Evolutionary conservation across 2,329 filamentous ascomycete genomes (phyloP), one percentile per base, ranked within the genome.

Genomic region (Aspergillus quadrilineatus): DNA sequence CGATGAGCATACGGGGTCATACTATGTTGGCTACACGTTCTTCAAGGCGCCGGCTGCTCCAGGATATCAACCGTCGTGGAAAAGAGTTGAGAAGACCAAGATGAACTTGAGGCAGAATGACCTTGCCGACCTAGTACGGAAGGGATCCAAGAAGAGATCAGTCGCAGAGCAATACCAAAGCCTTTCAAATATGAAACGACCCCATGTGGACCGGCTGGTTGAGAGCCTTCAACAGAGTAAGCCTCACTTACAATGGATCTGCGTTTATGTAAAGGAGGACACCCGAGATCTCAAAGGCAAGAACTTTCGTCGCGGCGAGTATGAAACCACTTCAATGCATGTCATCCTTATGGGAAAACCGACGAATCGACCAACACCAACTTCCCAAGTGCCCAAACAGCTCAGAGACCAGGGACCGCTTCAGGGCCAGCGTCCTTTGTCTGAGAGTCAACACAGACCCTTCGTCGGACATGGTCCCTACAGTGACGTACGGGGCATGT

Each of bases 131-230:
- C 59, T 71, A 45, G 67, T 72, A 14, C 65, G 69, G 43, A 71
- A 65, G 39, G 64, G 64, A 45, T 65, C 66, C 26, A 70, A 66
- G 44, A 69, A 69, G 32, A 45, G 55, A 7, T 58, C 68, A 1
- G 60, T 65, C 8, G 59, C 63, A 3, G 63, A 70, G 36, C 67
- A 72, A 45, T 74, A 72, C 42, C 63, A 66, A 22, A 60, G 34
- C 1, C 54, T 77, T 3, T 65, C 66, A 1, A 60, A 61, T 14
- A 45, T 60, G 26, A 72, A 69, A 36, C 68, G 69, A 4, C 57
- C 62, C 6, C 73, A 73, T 58, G 68, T 77, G 41, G 69, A 73
- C 22, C 60, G 65, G 15, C 55, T 77, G 26, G 68, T 77, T 14
- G 61, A 68, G 14, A 69, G 73, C 44, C 67, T 68, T 41, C 68